A percentile compares a stretch with the other conserved stretches of the same genome.
These are phyloP conservation scores for Blastobotrys indianensis DNA, from an alignment of 1,139 yeast genomes.

Conservation along the genomic window DNA sequence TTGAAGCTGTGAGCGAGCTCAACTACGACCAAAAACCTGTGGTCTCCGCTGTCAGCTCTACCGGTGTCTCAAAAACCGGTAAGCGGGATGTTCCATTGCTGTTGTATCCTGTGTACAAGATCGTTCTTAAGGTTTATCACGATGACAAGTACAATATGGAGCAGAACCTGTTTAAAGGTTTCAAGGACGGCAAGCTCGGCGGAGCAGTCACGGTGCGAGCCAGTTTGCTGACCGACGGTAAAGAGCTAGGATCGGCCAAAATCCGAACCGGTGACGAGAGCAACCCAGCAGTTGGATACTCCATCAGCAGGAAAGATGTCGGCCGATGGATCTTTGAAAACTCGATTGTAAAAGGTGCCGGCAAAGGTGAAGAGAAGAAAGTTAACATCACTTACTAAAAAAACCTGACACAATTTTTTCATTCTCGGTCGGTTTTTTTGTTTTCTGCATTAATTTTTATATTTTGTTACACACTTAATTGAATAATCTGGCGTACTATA, in stretches of 20 bases:
- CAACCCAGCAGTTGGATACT: background rate
- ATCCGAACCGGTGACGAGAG: background rate
- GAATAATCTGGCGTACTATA: too few relatives aligned
- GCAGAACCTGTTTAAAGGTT: background rate
- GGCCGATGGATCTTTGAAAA: slow-evolving; percentile 1
- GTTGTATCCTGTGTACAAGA: background rate
- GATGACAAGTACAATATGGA: background rate
- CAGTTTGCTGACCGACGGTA: background rate
- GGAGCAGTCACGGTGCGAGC: background rate
- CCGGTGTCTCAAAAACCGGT: background rate
- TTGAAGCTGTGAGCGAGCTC: background rate
- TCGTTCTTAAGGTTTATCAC: background rate
- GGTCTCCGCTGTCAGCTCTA: background rate
- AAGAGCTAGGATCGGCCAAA: background rate
- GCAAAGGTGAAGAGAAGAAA: too few relatives aligned
- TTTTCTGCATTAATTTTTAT: too few relatives aligned
- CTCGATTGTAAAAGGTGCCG: too few relatives aligned
- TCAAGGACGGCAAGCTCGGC: background rate
- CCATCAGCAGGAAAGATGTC: background rate
- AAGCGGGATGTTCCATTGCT: background rate
- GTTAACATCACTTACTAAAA: too few relatives aligned
- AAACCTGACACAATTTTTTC: too few relatives aligned
- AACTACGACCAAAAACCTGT: background rate
- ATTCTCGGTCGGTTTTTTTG: too few relatives aligned
- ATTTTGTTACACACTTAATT: too few relatives aligned